Conservation (phyloP, 2,329 filamentous ascomycete genomes). For the Penicillium glabrum region DNA sequence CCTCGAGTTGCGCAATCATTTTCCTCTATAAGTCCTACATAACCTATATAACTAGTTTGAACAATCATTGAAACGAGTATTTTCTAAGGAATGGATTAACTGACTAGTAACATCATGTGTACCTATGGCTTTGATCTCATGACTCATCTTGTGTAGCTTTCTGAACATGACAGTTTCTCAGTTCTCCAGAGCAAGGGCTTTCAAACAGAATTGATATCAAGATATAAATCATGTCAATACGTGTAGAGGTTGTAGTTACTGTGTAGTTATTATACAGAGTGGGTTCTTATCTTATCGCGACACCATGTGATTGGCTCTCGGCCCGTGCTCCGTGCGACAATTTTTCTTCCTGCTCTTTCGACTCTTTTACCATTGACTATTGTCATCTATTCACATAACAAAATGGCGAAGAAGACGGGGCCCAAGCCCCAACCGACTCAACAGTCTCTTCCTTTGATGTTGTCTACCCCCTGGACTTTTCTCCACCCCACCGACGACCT, state of each 20-base stretch:
- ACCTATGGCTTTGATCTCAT: too few species aligned
- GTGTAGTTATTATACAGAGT: neutral
- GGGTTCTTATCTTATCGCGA: conserved; percentile 15
- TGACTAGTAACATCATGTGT: too few species aligned
- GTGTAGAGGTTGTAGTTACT: too few species aligned
- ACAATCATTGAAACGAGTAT: too few species aligned
- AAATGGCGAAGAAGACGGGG: conserved; percentile 17
- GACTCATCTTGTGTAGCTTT: too few species aligned
- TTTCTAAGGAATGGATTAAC: too few species aligned
- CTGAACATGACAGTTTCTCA: too few species aligned
- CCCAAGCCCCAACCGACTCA: neutral
- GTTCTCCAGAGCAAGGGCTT: too few species aligned
- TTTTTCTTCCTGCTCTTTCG: conserved; percentile 21
- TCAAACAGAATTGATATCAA: too few species aligned
- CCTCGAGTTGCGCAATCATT: rapidly evolving
- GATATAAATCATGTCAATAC: too few species aligned
- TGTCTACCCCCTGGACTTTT: conserved; percentile 68
- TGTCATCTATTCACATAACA: neutral
- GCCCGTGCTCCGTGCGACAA: conserved; percentile 16
- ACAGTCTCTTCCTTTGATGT: conserved; percentile 38
- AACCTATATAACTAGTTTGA: too few species aligned
- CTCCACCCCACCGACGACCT: conserved; percentile 70
- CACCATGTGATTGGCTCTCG: conserved; percentile 4
- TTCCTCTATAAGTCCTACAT: too few species aligned
- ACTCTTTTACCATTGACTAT: neutral